These are phyloP conservation scores for Thinopyrum elongatum DNA, from an alignment of 176 grass and related monocot genomes.

Conservation along the genomic window DNA sequence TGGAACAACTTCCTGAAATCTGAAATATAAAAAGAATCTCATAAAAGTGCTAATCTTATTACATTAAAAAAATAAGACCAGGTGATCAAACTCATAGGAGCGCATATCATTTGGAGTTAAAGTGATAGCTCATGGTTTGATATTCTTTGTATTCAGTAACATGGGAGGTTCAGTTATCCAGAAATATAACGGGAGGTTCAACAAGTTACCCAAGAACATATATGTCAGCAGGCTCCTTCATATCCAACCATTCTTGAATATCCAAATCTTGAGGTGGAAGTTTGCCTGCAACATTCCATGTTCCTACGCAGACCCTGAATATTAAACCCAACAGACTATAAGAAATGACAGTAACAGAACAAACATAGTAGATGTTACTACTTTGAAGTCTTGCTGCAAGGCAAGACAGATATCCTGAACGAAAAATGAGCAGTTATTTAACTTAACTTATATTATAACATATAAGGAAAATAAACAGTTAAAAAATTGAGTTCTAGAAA, in stretches of 20 bases:
- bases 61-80: neutral
- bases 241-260: constrained; percentile 87
- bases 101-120: neutral
- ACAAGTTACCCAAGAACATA: constrained; percentile 89
- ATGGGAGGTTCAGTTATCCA: neutral
- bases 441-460: constrained; percentile 1
- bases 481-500: neutral
- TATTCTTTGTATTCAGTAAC: constrained; percentile 10
- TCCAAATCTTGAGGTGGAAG: constrained; percentile 70
- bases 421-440: constrained; percentile 6
- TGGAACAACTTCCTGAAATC: constrained; percentile 99
- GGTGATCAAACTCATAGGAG: neutral
- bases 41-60: neutral
- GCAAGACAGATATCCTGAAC: constrained; percentile 3
- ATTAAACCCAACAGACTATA: constrained; percentile 9
- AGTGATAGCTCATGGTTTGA: neutral
- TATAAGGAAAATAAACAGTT: neutral
- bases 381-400: neutral
- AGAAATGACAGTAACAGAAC: neutral
- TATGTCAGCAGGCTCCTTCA: constrained; percentile 86
- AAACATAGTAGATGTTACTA: neutral
- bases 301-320: constrained; percentile 74
- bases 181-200: neutral
- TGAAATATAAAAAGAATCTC: constrained; percentile 28
- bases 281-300: constrained; percentile 86